Conservation (phyloP, 2,329 filamentous ascomycete genomes). For the Talaromyces sp. region DNA sequence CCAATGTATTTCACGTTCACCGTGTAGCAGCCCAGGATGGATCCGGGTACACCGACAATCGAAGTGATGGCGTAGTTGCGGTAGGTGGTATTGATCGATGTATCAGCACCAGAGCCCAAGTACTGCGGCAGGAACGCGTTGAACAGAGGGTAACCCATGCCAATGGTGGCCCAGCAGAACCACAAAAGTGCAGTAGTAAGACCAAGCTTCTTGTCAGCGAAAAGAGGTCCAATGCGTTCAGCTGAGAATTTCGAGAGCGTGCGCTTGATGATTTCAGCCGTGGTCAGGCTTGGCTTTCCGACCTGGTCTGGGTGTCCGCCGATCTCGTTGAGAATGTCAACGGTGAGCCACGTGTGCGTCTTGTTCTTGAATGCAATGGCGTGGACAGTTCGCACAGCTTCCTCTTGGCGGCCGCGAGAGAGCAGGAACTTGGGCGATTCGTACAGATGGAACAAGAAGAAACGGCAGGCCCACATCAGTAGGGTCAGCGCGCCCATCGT, state of each 20-base stretch:
- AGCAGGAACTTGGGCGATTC: slow-evolving; percentile 84
- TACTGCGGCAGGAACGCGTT: slow-evolving; percentile 89
- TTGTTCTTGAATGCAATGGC: slow-evolving; percentile 69
- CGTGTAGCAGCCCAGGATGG: slow-evolving; percentile 66
- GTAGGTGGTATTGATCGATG: slow-evolving; percentile 49
- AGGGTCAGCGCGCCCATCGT: slow-evolving; percentile 69
- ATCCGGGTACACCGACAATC: slow-evolving; percentile 70
- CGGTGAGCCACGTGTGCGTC: slow-evolving; percentile 68
- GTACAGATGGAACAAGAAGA: slow-evolving; percentile 74
- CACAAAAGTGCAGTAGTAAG: slow-evolving; percentile 54
- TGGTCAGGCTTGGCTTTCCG: slow-evolving; percentile 36
- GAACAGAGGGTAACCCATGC: slow-evolving; percentile 83
- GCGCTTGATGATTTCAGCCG: slow-evolving; percentile 49
- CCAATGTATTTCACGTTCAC: slow-evolving; percentile 64
- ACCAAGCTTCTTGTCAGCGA: slow-evolving; percentile 44
- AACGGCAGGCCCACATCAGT: slow-evolving; percentile 70
- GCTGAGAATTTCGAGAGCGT: slow-evolving; percentile 63
- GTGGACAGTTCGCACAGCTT: slow-evolving; percentile 75
- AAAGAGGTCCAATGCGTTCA: slow-evolving; percentile 62
- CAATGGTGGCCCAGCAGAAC: slow-evolving; percentile 78
- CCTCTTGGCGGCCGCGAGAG: slow-evolving; percentile 67
- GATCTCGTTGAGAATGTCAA: slow-evolving; percentile 57
- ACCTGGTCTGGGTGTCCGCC: slow-evolving; percentile 45
- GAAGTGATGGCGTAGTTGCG: slow-evolving; percentile 80
- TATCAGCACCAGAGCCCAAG: slow-evolving; percentile 44